phyloP scores from a whole-genome alignment of 768 basidiomycete species.

The Phlebiopsis flavidoalba region DNA sequence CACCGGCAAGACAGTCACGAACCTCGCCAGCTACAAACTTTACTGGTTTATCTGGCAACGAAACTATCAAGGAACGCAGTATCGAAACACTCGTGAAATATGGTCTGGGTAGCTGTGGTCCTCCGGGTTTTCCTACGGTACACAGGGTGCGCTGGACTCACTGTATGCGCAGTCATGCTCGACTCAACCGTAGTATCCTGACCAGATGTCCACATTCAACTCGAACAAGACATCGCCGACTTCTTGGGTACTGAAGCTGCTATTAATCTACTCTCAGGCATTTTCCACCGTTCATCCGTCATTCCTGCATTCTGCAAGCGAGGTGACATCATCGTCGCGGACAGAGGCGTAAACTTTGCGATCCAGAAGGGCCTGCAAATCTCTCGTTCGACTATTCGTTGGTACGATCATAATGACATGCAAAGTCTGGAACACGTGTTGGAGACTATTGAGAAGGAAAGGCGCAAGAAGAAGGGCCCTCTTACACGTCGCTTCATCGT shows the following conservation, averaged over 20 bases:
- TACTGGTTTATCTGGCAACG: slow-evolving; percentile 83
- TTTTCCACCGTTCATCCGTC: slow-evolving; percentile 91
- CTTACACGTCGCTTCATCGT: slow-evolving; percentile 92
- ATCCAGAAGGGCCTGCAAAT: slow-evolving; percentile 96
- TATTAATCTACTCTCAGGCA: slow-evolving; percentile 91
- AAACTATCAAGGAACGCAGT: slow-evolving; percentile 79
- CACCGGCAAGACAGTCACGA: slow-evolving; percentile 73
- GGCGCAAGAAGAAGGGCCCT: slow-evolving; percentile 74
- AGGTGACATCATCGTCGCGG: slow-evolving; percentile 96
- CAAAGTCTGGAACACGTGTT: slow-evolving; percentile 87
- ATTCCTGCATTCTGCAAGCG: slow-evolving; percentile 98
- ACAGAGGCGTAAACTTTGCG: slow-evolving; percentile 92
- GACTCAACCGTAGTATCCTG: background rate
- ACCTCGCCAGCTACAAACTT: slow-evolving; percentile 92
- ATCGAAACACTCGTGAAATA: slow-evolving; percentile 83
- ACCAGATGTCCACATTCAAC: slow-evolving; percentile 83
- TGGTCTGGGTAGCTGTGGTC: slow-evolving; percentile 93
- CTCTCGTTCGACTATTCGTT: slow-evolving; percentile 84
- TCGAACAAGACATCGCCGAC: slow-evolving; percentile 86
- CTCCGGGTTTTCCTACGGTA: slow-evolving; percentile 97
- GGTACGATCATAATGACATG: slow-evolving; percentile 96
- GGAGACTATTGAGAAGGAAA: slow-evolving; percentile 79
- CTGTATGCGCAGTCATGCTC: background rate
- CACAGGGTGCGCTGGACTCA: slow-evolving; percentile 59
- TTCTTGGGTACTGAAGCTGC: slow-evolving; percentile 86